These are phyloP conservation scores for Cardamine resedifolia DNA, from an alignment of 345 rosid species.

Conservation along the genomic window DNA sequence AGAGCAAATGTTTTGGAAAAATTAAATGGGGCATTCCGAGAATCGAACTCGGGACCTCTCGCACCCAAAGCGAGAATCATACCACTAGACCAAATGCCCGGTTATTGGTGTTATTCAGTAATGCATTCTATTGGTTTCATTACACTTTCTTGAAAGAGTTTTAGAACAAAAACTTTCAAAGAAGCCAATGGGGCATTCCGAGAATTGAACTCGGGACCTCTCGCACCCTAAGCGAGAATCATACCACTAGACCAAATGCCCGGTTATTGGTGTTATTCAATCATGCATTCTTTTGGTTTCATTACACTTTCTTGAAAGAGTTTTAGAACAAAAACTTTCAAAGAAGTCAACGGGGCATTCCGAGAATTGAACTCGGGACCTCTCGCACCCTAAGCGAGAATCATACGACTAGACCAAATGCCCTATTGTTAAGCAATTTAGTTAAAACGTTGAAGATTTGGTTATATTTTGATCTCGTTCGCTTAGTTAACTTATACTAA, in stretches of 20 bases:
- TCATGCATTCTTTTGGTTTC: background rate
- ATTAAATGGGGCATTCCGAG: slow-evolving; percentile 55
- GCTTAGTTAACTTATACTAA: background rate
- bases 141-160: no score
- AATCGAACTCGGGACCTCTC: slow-evolving; percentile 68
- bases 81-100: slow-evolving; percentile 67
- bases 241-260: slow-evolving; percentile 63
- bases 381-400: slow-evolving; percentile 92
- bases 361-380: slow-evolving; percentile 91
- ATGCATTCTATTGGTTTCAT: no score
- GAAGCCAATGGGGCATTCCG: slow-evolving; percentile 33
- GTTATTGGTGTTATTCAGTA: no score
- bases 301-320: background rate
- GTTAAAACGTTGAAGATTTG: background rate
- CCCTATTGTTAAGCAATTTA: slow-evolving; percentile 18
- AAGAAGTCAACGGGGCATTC: slow-evolving; percentile 48
- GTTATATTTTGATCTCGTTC: background rate
- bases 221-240: slow-evolving; percentile 91
- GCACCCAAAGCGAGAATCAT: slow-evolving; percentile 78
- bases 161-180: no score
- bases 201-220: slow-evolving; percentile 60
- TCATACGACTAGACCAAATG: slow-evolving; percentile 90
- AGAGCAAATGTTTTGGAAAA: background rate
- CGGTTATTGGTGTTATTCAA: background rate
- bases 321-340: background rate